Evolutionary conservation across 2,329 filamentous ascomycete genomes (phyloP), one percentile per base, ranked within the genome.

Genomic region (Neopestalotiopsis sp.): DNA sequence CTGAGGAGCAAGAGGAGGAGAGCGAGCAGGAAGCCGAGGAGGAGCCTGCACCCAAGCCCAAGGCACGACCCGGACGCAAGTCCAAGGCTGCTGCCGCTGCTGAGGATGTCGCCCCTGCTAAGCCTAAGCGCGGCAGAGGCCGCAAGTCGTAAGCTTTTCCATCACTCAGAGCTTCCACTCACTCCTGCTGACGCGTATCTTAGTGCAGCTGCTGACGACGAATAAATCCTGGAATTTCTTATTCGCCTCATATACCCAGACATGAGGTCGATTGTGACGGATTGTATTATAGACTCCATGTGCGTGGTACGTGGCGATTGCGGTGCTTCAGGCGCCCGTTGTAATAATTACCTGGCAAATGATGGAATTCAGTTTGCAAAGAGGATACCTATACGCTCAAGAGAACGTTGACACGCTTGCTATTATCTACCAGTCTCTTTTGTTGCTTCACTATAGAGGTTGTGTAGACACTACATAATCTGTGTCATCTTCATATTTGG

Each of bases 1-100:
- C 74, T 64, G 65, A 70, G n/a, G 72, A 74, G 42, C 70, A 74
- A 28, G 71, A 74, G 7, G 74, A 71, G 13, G 68, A 65, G 28
- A 68, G 62, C 13, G 59, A 68, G 61, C 65, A 64, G 13, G 57
- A 69, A 42, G 69, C 70, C 12, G 64, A 70, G 38, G 70, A 70
- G 32, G 38, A 66, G 40, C 67, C 65, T 5, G 57, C 61, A 24
- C 42, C 42, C n/a, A 70, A 61, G 45, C 59, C 65, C 28, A 70
- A 72, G 40, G 69, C n/a, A 17, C 6, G 10, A 38, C 70, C 10
- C 14, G 70, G 71, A 38, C 72, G 71, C 6, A 76, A 76, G 72
- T 57, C 72, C 57, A 71, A 72, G 20, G 17, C 68, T 57, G 5
- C 66, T 17, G 28, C 53, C 24, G 61, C 61, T 24, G 61, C 34